phyloP scores from a whole-genome alignment of 1,139 yeast genomes.

The Lodderomyces beijingensis region DNA sequence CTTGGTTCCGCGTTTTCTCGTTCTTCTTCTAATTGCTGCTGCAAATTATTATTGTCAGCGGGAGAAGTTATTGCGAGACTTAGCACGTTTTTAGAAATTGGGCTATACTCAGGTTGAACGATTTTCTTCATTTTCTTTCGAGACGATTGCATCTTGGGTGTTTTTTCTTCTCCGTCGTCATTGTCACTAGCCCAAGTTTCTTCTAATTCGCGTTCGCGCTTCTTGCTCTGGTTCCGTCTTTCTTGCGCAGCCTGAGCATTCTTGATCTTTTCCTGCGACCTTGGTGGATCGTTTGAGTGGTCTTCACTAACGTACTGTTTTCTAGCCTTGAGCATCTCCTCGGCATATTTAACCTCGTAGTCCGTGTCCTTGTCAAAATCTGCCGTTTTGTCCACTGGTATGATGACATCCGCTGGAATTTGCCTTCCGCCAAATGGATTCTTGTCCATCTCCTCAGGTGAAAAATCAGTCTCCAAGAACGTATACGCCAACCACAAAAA shows the following conservation, averaged over 20 bases:
- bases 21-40: neutral
- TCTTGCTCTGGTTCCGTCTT: neutral
- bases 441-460: constrained; percentile 43
- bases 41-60: neutral
- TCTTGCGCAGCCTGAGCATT: neutral
- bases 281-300: constrained; percentile 14
- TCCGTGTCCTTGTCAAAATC: constrained; percentile 66
- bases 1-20: neutral
- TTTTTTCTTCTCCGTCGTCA: constrained; percentile 2
- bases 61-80: constrained; percentile 1
- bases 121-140: constrained; percentile 5
- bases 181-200: neutral
- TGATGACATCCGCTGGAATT: constrained; percentile 46
- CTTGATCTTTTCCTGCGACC: constrained; percentile 2
- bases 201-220: neutral
- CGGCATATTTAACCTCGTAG: constrained; percentile 68
- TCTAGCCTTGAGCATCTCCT: constrained; percentile 62
- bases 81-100: constrained; percentile 11
- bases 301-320: constrained; percentile 51
- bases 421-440: constrained; percentile 63
- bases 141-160: neutral
- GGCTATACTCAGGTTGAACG: constrained; percentile 10
- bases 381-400: constrained; percentile 34
- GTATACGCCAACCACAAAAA: constrained; percentile 83
- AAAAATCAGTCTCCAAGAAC: constrained; percentile 68